These are phyloP conservation scores for Candida manassasensis DNA, from an alignment of 805 yeast species.

Conservation along the genomic window DNA sequence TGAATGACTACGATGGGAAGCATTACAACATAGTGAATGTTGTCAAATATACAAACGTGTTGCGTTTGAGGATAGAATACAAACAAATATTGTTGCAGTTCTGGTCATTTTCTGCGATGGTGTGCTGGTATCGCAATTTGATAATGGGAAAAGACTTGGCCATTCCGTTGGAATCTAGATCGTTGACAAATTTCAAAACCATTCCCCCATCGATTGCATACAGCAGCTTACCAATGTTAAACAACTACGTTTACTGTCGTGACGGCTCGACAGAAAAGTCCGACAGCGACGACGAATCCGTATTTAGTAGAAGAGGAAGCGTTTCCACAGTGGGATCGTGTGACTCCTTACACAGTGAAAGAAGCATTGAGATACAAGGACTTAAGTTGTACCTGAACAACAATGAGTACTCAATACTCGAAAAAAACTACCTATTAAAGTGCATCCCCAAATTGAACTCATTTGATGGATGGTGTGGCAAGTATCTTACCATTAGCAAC, in stretches of 20 bases:
- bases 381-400: conserved; percentile 11
- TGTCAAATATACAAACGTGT: conserved; percentile 28
- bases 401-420: conserved; percentile 15
- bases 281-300: conserved; percentile 1
- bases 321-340: conserved; percentile 6
- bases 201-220: conserved; percentile 18
- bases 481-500: conserved; percentile 17
- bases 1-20: conserved; percentile 18
- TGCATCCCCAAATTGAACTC: conserved; percentile 37
- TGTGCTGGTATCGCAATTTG: conserved; percentile 34
- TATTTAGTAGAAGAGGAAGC: conserved; percentile 4
- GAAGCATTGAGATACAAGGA: conserved; percentile 4
- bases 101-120: conserved; percentile 38
- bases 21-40: conserved; percentile 12
- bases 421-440: conserved; percentile 32
- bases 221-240: conserved; percentile 4
- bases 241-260: neutral
- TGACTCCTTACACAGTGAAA: conserved; percentile 1
- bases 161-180: conserved; percentile 23
- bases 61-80: conserved; percentile 36
- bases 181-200: conserved; percentile 20
- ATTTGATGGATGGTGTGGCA: conserved; percentile 33
- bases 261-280: neutral
- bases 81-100: conserved; percentile 35
- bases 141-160: conserved; percentile 33